These are phyloP conservation scores for Thalassiosira mediterranea DNA, from an alignment of 352 stramenopile species.

Conservation along the genomic window DNA sequence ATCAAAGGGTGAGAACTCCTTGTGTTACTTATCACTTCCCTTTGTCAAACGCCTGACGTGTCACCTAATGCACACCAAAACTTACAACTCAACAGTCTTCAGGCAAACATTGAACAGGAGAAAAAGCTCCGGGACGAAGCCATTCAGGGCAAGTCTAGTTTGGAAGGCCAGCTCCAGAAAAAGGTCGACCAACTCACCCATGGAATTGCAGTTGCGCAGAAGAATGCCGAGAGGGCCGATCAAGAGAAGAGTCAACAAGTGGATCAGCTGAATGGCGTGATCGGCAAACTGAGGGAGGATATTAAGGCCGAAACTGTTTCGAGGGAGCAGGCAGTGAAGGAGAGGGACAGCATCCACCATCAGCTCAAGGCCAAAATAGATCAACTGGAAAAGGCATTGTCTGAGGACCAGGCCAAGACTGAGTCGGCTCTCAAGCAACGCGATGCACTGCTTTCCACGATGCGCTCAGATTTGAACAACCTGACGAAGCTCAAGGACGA, in stretches of 20 bases:
- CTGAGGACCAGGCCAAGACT: conserved; percentile 7
- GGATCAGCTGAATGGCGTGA: conserved; percentile 14
- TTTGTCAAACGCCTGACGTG: too few relatives aligned
- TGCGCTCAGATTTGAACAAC: conserved; percentile 24
- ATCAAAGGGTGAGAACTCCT: conserved; percentile 8
- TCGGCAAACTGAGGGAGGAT: conserved; percentile 22
- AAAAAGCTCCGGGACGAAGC: conserved; percentile 27
- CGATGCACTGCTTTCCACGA: conserved; percentile 17
- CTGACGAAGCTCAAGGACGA: conserved; percentile 39
- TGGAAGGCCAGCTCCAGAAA: conserved; percentile 33
- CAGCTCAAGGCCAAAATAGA: conserved; percentile 31
- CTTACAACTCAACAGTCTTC: conserved; percentile 3
- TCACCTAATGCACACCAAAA: too few relatives aligned
- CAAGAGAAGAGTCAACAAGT: conserved; percentile 23
- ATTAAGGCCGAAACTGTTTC: conserved; percentile 9
- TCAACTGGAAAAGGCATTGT: conserved; percentile 38
- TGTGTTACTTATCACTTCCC: too few relatives aligned
- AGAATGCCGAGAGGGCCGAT: conserved; percentile 20
- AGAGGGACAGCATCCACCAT: conserved; percentile 13
- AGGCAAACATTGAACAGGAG: conserved; percentile 25
- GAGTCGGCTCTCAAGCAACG: conserved; percentile 21
- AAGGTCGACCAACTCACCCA: conserved; percentile 33
- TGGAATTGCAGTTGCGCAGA: conserved; percentile 31
- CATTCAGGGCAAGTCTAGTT: conserved; percentile 22
- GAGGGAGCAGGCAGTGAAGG: conserved; percentile 18